A percentile compares a stretch with the other conserved stretches of the same genome.
phyloP scores from a whole-genome alignment of 176 grass and related monocot species.

The Elaeis guineensis region DNA sequence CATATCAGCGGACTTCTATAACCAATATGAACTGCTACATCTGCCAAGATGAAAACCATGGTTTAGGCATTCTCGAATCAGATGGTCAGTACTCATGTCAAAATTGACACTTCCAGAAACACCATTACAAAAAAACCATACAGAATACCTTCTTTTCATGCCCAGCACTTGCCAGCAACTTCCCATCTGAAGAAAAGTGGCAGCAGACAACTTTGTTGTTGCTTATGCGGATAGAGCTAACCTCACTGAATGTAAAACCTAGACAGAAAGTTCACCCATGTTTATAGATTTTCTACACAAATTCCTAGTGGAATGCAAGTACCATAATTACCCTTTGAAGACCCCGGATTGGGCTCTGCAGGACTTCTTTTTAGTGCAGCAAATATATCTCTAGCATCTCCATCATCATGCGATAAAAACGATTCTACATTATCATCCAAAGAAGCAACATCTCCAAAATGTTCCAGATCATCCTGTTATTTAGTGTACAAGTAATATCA shows the following conservation, averaged over 20 bases:
- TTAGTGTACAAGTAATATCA: conserved; percentile 13
- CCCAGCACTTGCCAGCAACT: conserved; percentile 88
- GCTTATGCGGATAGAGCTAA: conserved; percentile 66
- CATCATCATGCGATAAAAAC: conserved; percentile 89
- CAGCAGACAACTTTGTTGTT: conserved; percentile 95
- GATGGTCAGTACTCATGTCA: no score
- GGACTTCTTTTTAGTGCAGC: conserved; percentile 62
- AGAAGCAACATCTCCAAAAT: conserved; percentile 82
- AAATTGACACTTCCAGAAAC: no score
- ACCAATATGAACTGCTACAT: no score
- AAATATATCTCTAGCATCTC: conserved; percentile 86
- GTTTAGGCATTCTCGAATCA: no score
- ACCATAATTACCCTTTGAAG: conserved; percentile 47
- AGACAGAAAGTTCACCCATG: conserved; percentile 10
- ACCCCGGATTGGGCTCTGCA: conserved; percentile 47
- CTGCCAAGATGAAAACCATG: no score
- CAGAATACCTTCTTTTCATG: conserved; percentile 86
- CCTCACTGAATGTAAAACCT: conserved; percentile 93
- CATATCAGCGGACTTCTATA: no score
- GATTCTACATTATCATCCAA: conserved; percentile 99
- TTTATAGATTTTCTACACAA: neutral
- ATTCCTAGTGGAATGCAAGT: neutral
- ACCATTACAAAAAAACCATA: no score
- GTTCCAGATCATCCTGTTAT: conserved; percentile 83
- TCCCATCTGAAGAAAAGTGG: conserved; percentile 93